A percentile compares a stretch with the other conserved stretches of the same genome.
Evolutionary conservation across 495 filamentous ascomycete genomes (phyloP).

Genomic region (Penicillium ochrochloron): DNA sequence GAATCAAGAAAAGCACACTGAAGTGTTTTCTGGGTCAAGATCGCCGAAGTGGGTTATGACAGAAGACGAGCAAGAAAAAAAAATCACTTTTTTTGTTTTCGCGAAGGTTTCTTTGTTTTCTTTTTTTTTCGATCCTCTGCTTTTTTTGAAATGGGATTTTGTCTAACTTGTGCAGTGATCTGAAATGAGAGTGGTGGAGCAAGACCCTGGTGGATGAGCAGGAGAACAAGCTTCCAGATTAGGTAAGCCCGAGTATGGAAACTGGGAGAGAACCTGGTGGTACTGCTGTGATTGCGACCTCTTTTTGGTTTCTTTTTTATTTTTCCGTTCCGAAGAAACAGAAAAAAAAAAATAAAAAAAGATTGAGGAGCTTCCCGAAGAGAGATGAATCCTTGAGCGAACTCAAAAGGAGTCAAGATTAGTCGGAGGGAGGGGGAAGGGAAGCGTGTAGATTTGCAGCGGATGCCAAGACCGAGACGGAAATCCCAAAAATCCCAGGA

Average conservation of each 20-base stretch:
- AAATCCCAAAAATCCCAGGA: constrained; percentile 32
- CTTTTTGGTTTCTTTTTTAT: constrained; percentile 7
- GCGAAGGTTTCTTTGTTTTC: constrained; percentile 24
- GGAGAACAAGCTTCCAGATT: constrained; percentile 36
- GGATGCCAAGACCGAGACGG: constrained; percentile 55
- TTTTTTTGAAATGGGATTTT: constrained; percentile 35
- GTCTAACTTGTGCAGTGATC: constrained; percentile 42
- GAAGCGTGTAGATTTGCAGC: constrained; percentile 42
- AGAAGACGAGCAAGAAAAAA: constrained; percentile 27
- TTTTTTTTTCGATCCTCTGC: constrained; percentile 25
- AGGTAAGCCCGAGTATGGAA: constrained; percentile 34
- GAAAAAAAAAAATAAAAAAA: constrained; percentile 7
- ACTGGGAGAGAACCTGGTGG: constrained; percentile 13
- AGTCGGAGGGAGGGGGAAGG: constrained; percentile 30
- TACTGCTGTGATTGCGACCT: constrained; percentile 5
- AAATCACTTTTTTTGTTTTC: constrained; percentile 27
- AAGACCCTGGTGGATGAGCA: constrained; percentile 15
- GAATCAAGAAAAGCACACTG: constrained; percentile 47
- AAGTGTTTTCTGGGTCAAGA: constrained; percentile 49
- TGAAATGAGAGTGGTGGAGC: constrained; percentile 39
- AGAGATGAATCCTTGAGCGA: constrained; percentile 7
- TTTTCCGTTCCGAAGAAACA: constrained; percentile 10
- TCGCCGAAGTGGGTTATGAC: constrained; percentile 25
- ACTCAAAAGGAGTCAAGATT: constrained; percentile 26
- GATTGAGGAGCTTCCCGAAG: constrained; percentile 15